These are phyloP conservation scores for Kazachstania kunashirensis DNA, from an alignment of 805 yeast genomes.

Conservation along the genomic window DNA sequence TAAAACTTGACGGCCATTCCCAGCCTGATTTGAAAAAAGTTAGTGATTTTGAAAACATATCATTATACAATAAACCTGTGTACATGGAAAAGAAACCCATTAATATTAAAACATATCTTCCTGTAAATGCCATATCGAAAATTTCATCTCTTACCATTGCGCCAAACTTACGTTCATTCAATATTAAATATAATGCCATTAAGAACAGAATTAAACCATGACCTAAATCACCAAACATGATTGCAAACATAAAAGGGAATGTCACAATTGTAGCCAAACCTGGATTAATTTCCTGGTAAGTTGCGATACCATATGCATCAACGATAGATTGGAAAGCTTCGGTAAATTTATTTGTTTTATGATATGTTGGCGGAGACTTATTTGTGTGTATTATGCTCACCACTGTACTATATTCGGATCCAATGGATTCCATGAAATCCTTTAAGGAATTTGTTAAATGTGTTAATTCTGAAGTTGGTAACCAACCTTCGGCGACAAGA, in stretches of 20 bases:
- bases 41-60: conserved; percentile 85
- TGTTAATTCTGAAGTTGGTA: conserved; percentile 69
- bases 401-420: conserved; percentile 43
- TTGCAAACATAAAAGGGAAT: conserved; percentile 96
- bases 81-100: conserved; percentile 96
- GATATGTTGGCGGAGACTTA: conserved; percentile 88
- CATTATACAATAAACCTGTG: conserved; percentile 91
- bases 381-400: conserved; percentile 57
- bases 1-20: conserved; percentile 77
- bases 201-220: conserved; percentile 80
- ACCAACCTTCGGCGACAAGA: conserved; percentile 93
- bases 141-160: conserved; percentile 78
- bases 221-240: conserved; percentile 98
- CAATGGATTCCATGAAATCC: conserved; percentile 30
- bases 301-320: conserved; percentile 91
- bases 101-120: conserved; percentile 79
- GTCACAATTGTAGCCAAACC: conserved; percentile 91
- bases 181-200: conserved; percentile 61
- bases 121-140: conserved; percentile 90
- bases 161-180: conserved; percentile 63
- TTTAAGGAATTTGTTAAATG: conserved; percentile 58
- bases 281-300: conserved; percentile 91
- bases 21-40: conserved; percentile 82
- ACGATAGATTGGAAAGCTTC: conserved; percentile 86
- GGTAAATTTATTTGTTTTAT: conserved; percentile 90